Evolutionary conservation across 441 rosid genomes (phyloP).

Genomic region (Eruca vesicaria): DNA sequence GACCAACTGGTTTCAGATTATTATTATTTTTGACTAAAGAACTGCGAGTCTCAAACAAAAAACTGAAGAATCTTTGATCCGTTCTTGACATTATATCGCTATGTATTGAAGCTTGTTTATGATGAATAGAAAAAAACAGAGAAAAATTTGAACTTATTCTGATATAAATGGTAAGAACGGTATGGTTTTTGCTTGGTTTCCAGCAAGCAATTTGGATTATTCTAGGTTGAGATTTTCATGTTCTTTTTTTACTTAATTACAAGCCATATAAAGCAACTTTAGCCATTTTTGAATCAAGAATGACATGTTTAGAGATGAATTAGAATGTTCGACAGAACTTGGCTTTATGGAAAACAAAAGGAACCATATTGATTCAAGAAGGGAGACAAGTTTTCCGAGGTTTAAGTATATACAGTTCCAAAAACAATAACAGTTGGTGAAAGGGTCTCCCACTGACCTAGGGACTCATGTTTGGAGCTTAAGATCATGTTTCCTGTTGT

Average conservation of each 20-base stretch:
- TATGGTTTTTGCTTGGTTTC: background rate
- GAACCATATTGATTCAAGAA: slow-evolving; percentile 8
- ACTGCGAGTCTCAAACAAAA: background rate
- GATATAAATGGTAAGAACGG: background rate
- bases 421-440: background rate
- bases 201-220: background rate
- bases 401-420: background rate
- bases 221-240: slow-evolving; percentile 1
- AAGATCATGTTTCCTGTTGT: slow-evolving; percentile 40
- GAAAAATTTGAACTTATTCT: background rate
- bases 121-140: background rate
- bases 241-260: background rate
- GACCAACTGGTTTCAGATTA: background rate
- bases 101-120: background rate
- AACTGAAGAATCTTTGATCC: background rate
- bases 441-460: slow-evolving; percentile 36
- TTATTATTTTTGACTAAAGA: background rate
- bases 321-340: background rate
- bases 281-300: no score
- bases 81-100: background rate
- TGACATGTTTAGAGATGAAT: background rate
- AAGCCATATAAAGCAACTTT: slow-evolving; percentile 8
- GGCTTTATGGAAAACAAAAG: background rate
- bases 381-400: background rate
- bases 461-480: slow-evolving; percentile 47